phyloP scores from a whole-genome alignment of 2,329 filamentous ascomycete species.

The Stemphylium lycopersici region DNA sequence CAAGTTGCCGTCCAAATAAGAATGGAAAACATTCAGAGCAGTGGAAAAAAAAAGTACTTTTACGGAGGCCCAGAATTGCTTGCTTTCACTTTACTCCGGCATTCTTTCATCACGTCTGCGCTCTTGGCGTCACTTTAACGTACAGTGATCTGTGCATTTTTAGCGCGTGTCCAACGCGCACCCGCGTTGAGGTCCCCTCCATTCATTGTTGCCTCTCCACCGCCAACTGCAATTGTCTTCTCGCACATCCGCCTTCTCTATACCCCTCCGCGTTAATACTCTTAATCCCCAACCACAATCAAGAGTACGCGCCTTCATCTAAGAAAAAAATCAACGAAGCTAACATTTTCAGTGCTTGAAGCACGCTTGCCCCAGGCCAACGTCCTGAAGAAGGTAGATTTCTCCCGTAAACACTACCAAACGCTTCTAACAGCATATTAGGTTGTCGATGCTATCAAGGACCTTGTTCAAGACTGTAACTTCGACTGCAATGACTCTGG shows the following conservation, averaged over 20 bases:
- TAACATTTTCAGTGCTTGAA: slow-evolving; percentile 75
- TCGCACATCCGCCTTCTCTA: slow-evolving; percentile 14
- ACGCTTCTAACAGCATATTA: slow-evolving; percentile 48
- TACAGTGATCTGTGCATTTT: slow-evolving; percentile 17
- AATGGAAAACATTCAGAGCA: too few species aligned
- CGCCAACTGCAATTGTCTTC: slow-evolving; percentile 5
- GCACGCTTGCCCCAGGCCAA: slow-evolving; percentile 94
- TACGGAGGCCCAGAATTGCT: too few species aligned
- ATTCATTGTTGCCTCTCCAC: slow-evolving; percentile 26
- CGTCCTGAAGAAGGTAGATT: slow-evolving; percentile 85
- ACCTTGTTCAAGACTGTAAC: slow-evolving; percentile 99
- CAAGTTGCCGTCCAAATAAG: too few species aligned
- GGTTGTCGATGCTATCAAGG: slow-evolving; percentile 99
- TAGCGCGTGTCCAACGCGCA: slow-evolving; percentile 31
- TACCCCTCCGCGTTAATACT: slow-evolving; percentile 3
- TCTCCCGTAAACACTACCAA: not conserved
- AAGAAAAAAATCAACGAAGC: slow-evolving; percentile 2
- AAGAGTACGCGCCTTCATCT: slow-evolving; percentile 26
- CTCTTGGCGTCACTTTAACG: slow-evolving; percentile 11
- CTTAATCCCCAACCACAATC: slow-evolving; percentile 6
- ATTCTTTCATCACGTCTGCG: not conserved
- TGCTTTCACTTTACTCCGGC: not conserved
- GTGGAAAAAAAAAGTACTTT: too few species aligned
- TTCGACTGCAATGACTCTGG: slow-evolving; percentile 99
- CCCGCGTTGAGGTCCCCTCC: slow-evolving; percentile 26